These are phyloP conservation scores for Claviceps sp. DNA, from an alignment of 2,329 filamentous ascomycete species.

Conservation along the genomic window DNA sequence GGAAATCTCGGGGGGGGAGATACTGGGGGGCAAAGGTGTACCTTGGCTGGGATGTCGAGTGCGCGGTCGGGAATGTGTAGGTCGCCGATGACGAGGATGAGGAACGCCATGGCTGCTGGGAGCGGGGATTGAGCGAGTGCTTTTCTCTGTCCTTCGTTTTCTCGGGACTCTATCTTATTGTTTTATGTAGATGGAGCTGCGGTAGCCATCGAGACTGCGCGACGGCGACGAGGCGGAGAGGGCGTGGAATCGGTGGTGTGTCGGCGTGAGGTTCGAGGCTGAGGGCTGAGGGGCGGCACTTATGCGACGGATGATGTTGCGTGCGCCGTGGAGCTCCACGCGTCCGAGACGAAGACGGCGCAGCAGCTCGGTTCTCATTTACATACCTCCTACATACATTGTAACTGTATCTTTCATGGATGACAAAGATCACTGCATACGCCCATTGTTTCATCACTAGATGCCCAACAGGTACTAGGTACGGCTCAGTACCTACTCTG, in stretches of 20 bases:
- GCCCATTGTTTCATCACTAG: neutral
- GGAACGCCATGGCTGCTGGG: constrained; percentile 54
- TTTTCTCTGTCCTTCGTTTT: too few species aligned
- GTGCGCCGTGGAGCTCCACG: neutral
- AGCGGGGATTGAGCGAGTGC: neutral
- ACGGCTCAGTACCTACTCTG: too few species aligned
- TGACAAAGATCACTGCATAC: too few species aligned
- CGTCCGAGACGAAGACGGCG: neutral
- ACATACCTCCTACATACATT: too few species aligned
- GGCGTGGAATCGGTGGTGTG: neutral
- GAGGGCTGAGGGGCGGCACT: neutral
- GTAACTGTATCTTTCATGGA: too few species aligned
- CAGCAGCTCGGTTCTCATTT: neutral
- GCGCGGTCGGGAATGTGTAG: constrained; percentile 88
- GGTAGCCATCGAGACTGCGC: too few species aligned
- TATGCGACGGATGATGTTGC: neutral
- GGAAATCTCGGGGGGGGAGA: neutral
- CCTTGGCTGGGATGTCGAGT: constrained; percentile 82
- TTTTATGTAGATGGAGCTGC: neutral
- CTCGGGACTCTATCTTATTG: neutral
- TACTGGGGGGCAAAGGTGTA: constrained; percentile 22
- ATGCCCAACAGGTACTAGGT: neutral
- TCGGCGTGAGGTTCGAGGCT: neutral
- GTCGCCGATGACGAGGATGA: constrained; percentile 86
- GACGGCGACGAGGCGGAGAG: too few species aligned